phyloP scores from a whole-genome alignment of 2,329 filamentous ascomycete species.

The Cercospora zeina region DNA sequence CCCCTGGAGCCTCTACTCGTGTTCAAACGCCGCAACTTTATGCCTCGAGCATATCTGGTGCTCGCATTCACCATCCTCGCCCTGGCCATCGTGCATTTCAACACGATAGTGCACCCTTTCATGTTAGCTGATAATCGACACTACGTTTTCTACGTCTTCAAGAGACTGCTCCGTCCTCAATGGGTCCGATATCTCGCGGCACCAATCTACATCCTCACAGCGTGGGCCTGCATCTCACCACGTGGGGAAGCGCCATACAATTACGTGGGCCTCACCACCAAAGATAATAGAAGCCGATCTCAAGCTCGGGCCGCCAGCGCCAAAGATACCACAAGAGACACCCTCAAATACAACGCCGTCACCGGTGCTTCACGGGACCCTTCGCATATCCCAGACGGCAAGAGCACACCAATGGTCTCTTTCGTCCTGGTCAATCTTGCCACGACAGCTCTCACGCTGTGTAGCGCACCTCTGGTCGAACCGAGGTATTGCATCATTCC shows the following conservation, averaged over 20 bases:
- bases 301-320: background rate
- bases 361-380: conserved; percentile 17
- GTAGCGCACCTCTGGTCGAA: conserved; percentile 90
- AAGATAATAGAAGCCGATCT: conserved; percentile 2
- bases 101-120: conserved; percentile 94
- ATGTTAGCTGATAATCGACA: conserved; percentile 95
- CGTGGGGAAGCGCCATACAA: conserved; percentile 45
- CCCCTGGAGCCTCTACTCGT: conserved; percentile 38
- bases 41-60: conserved; percentile 45
- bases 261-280: background rate
- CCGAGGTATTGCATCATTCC: conserved; percentile 95
- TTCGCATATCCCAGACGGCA: conserved; percentile 32
- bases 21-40: conserved; percentile 38
- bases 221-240: conserved; percentile 66
- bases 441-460: conserved; percentile 72
- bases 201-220: conserved; percentile 68
- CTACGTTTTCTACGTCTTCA: conserved; percentile 96
- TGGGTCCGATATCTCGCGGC: conserved; percentile 54
- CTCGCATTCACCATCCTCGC: conserved; percentile 46
- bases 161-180: conserved; percentile 63
- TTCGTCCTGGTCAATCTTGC: conserved; percentile 64
- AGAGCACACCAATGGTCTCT: conserved; percentile 42
- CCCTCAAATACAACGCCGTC: conserved; percentile 10
- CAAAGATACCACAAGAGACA: conserved; percentile 9
- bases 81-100: conserved; percentile 64